These are phyloP conservation scores for Plantago ovata DNA, from an alignment of 257 asterid genomes.

Conservation along the genomic window DNA sequence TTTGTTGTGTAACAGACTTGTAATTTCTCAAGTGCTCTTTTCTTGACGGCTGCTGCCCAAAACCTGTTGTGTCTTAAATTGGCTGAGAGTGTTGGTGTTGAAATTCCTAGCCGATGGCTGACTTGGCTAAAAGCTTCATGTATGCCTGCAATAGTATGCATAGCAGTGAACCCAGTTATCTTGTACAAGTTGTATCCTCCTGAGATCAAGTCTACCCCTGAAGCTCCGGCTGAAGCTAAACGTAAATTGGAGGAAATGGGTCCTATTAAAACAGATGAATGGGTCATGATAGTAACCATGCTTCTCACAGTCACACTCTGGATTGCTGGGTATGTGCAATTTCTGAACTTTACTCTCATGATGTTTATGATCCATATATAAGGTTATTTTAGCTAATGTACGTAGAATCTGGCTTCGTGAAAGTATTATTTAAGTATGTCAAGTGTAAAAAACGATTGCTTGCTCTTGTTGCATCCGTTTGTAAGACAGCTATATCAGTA, in stretches of 20 bases:
- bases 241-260: slow-evolving; percentile 68
- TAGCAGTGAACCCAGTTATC: slow-evolving; percentile 51
- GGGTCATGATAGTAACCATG: slow-evolving; percentile 72
- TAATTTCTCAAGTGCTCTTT: slow-evolving; percentile 69
- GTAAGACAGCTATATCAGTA: neutral
- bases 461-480: too few relatives aligned
- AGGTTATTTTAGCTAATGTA: too few relatives aligned
- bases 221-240: slow-evolving; percentile 69
- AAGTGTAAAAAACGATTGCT: too few relatives aligned
- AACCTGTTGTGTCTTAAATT: slow-evolving; percentile 64
- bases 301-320: slow-evolving; percentile 60
- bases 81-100: slow-evolving; percentile 71
- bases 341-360: neutral
- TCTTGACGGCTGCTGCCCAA: slow-evolving; percentile 86
- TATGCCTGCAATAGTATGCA: slow-evolving; percentile 44
- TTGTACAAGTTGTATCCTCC: slow-evolving; percentile 68
- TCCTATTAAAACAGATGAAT: slow-evolving; percentile 58
- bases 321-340: slow-evolving; percentile 59
- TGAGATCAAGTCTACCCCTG: slow-evolving; percentile 61
- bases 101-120: slow-evolving; percentile 54
- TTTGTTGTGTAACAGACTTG: neutral
- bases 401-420: too few relatives aligned
- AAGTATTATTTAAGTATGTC: too few relatives aligned
- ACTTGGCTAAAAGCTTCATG: slow-evolving; percentile 69
- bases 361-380: too few relatives aligned